Evolutionary conservation across 805 yeast genomes (phyloP).

Genomic region (Candida multigemmis): DNA sequence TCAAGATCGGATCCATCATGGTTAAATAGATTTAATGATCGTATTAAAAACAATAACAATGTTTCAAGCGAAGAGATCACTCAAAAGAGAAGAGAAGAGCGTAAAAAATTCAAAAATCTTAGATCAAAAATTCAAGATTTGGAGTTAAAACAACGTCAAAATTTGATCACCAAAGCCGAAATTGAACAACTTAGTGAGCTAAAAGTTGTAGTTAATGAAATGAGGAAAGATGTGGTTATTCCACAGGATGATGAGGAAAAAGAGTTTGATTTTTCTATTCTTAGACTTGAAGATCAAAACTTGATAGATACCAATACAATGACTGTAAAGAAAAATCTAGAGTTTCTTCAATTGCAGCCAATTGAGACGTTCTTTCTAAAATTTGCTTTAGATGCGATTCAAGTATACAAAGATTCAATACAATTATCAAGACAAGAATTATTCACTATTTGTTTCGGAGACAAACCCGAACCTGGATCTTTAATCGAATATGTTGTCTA

Average conservation of each 20-base stretch:
- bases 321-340: slow-evolving; percentile 16
- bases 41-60: slow-evolving; percentile 37
- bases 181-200: slow-evolving; percentile 8
- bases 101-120: slow-evolving; percentile 62
- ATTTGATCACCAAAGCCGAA: slow-evolving; percentile 15
- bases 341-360: slow-evolving; percentile 61
- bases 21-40: slow-evolving; percentile 52
- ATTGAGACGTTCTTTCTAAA: slow-evolving; percentile 66
- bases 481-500: slow-evolving; percentile 60
- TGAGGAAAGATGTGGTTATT: slow-evolving; percentile 7
- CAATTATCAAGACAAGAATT: slow-evolving; percentile 11
- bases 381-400: slow-evolving; percentile 44
- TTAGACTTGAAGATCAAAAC: slow-evolving; percentile 7
- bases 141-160: slow-evolving; percentile 38
- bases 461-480: slow-evolving; percentile 25
- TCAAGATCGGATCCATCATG: slow-evolving; percentile 93
- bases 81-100: slow-evolving; percentile 56
- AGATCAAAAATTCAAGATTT: slow-evolving; percentile 42
- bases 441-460: slow-evolving; percentile 12
- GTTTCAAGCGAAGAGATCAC: slow-evolving; percentile 61
- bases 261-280: no score
- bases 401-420: slow-evolving; percentile 12
- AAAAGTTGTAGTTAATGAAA: slow-evolving; percentile 8
- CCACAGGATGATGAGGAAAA: slow-evolving; percentile 5
- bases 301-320: slow-evolving; percentile 3